Evolutionary conservation across 2,329 filamentous ascomycete genomes (phyloP).

Genomic region (Chrysosporium keratinophilum): DNA sequence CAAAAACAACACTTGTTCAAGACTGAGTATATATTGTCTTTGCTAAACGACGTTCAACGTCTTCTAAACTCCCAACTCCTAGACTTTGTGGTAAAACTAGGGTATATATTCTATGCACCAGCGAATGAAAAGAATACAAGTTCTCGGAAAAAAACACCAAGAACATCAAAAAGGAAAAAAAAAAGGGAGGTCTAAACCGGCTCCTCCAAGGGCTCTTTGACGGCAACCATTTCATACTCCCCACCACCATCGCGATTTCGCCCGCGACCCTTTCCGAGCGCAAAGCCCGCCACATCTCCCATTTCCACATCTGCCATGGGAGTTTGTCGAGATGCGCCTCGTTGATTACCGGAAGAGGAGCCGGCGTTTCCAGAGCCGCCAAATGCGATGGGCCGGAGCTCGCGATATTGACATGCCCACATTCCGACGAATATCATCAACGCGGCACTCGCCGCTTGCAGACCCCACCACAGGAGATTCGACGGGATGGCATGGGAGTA

Average conservation of each 20-base stretch:
- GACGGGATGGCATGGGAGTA: constrained; percentile 68
- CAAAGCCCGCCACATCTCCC: constrained; percentile 15
- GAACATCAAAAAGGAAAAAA: no score
- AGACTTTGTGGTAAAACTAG: not conserved
- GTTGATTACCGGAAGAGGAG: constrained; percentile 12
- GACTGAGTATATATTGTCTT: no score
- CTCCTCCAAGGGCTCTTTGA: constrained; percentile 29
- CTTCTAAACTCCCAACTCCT: constrained; percentile 4
- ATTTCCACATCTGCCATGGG: constrained; percentile 35
- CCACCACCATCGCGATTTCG: constrained; percentile 22
- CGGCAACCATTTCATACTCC: constrained; percentile 55
- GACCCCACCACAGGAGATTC: constrained; percentile 76
- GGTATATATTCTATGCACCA: constrained; percentile 2
- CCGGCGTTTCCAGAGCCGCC: constrained; percentile 41
- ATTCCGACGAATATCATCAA: constrained; percentile 64
- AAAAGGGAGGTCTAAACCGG: not conserved
- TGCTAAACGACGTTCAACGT: no score
- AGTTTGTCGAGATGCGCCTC: constrained; percentile 40
- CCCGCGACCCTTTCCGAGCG: constrained; percentile 18
- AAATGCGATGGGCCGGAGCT: constrained; percentile 80
- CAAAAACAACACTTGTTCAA: no score
- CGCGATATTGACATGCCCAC: constrained; percentile 85
- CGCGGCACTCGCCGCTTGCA: constrained; percentile 51
- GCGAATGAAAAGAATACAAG: not conserved
- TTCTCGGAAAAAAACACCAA: not conserved